Percentiles rank a stretch among this genome's conserved stretches.
Evolutionary conservation across 139 green algal species (phyloP).

Genomic region (Chlorella sorokiniana): DNA sequence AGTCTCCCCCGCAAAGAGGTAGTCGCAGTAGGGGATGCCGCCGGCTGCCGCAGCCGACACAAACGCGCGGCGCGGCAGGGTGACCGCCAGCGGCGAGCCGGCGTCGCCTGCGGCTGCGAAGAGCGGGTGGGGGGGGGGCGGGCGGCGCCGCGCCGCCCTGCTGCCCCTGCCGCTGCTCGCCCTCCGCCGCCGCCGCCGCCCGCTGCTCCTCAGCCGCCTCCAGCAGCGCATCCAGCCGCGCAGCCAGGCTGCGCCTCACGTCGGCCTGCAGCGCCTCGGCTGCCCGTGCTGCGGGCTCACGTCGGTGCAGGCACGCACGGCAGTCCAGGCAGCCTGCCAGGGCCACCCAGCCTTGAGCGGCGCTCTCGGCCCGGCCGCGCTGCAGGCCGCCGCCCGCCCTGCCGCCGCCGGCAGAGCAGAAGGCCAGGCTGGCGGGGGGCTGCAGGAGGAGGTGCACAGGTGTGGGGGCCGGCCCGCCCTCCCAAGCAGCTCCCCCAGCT

Average conservation of each 20-base stretch:
- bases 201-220: slow-evolving; percentile 33
- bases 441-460: slow-evolving; percentile 29
- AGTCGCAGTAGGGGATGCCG: slow-evolving; percentile 8
- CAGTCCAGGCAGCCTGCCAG: slow-evolving; percentile 34
- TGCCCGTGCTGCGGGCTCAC: slow-evolving; percentile 19
- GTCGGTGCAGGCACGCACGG: slow-evolving; percentile 31
- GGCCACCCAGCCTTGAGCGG: not conserved
- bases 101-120: not conserved
- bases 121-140: slow-evolving; percentile 5
- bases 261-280: slow-evolving; percentile 31
- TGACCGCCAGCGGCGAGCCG: not conserved
- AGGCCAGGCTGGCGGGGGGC: not conserved
- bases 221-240: slow-evolving; percentile 27
- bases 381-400: slow-evolving; percentile 18
- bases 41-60: not conserved
- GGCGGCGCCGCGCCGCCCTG: not conserved
- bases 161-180: slow-evolving; percentile 8
- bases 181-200: not conserved
- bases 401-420: not conserved
- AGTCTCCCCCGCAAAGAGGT: slow-evolving; percentile 25
- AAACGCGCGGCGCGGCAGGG: slow-evolving; percentile 12
- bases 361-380: slow-evolving; percentile 4
- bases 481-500: slow-evolving; percentile 4
- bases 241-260: slow-evolving; percentile 22
- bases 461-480: not conserved